Conservation (phyloP, 2,329 filamentous ascomycete species). For the Fusarium vanettenii region DNA sequence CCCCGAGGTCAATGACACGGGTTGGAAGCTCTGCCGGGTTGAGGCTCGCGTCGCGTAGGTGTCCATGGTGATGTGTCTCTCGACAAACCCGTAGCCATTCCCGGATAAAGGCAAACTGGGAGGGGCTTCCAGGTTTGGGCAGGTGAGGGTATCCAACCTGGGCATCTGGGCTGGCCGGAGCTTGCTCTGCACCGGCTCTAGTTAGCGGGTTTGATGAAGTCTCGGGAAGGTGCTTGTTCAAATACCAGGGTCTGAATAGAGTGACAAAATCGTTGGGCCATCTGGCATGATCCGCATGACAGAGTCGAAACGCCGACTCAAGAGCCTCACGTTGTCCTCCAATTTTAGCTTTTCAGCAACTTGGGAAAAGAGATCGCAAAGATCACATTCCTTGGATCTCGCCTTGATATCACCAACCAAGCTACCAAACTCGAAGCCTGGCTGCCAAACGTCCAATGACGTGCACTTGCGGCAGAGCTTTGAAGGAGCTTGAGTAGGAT, state of each 20-base stretch:
- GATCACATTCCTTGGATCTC: background rate
- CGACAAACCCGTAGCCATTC: background rate
- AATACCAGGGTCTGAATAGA: slow-evolving; percentile 2
- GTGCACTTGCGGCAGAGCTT: background rate
- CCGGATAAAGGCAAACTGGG: background rate
- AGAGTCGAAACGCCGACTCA: background rate
- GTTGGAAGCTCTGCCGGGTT: background rate
- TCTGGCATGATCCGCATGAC: background rate
- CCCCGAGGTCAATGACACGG: background rate
- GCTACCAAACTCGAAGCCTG: background rate
- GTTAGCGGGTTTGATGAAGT: too few relatives aligned
- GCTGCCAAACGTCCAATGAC: background rate
- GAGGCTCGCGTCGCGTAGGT: background rate
- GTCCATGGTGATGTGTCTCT: background rate
- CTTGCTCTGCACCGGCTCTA: too few relatives aligned
- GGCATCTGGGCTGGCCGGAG: background rate
- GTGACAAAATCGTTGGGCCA: background rate
- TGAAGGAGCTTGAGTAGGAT: background rate
- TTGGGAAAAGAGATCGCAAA: background rate
- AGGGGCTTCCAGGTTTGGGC: background rate
- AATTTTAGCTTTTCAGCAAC: background rate
- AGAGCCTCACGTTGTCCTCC: background rate
- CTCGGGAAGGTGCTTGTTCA: background rate
- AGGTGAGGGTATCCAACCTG: background rate
- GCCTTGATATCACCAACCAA: background rate